These are phyloP conservation scores for Dissophora ornata DNA, from an alignment of 192 early-diverging fungal species.

Conservation along the genomic window DNA sequence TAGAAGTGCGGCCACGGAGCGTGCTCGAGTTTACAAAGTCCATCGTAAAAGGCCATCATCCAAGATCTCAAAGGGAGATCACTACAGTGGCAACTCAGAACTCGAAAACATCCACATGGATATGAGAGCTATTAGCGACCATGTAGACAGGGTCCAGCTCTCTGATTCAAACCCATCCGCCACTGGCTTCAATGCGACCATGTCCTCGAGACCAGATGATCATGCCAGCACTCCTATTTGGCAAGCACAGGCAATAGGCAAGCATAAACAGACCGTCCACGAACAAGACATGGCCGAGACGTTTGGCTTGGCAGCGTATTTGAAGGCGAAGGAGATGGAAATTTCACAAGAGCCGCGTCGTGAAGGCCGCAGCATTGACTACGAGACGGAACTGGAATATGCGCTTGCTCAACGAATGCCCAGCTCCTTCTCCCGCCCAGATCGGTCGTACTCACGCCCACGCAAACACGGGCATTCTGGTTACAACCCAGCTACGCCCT, in stretches of 20 bases:
- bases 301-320: constrained; percentile 48
- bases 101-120: constrained; percentile 9
- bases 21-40: constrained; percentile 33
- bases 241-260: constrained; percentile 44
- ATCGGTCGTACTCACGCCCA: constrained; percentile 12
- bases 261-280: constrained; percentile 46
- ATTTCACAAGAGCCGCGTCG: constrained; percentile 36
- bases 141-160: constrained; percentile 36
- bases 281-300: constrained; percentile 53
- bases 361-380: constrained; percentile 44
- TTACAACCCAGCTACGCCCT: constrained; percentile 19
- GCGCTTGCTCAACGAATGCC: constrained; percentile 46
- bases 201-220: constrained; percentile 11
- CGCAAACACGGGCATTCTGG: constrained; percentile 10
- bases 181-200: background rate
- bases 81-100: background rate
- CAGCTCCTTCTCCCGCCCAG: constrained; percentile 43
- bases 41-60: constrained; percentile 24
- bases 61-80: background rate
- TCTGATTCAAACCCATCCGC: constrained; percentile 2
- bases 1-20: constrained; percentile 2
- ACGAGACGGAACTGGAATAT: constrained; percentile 50
- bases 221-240: constrained; percentile 33
- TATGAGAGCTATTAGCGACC: constrained; percentile 25
- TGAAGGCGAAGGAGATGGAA: constrained; percentile 50